Base-by-base conservation (phyloP, 768 basidiomycete genomes). In the Phaffia tasmanica region DNA sequence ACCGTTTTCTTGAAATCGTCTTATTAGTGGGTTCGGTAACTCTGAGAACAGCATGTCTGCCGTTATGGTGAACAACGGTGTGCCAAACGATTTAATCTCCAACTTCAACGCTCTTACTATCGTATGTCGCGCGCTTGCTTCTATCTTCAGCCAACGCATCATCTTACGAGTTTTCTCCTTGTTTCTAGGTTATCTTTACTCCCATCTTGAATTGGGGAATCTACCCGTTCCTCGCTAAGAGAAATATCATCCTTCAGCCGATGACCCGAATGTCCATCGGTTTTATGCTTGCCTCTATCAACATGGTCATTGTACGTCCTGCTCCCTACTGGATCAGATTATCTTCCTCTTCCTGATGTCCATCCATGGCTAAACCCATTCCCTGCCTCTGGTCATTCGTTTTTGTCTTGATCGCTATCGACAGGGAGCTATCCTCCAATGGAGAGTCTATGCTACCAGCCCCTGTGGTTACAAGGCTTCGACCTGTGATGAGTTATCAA, bases 351-450 rank as follows among this genome's bases (percentile, higher is more conserved):
- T 9, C 15, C 29, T 54, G 29, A 5, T 54, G 15, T 30, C 29
- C 15, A 5, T 5, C 15, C 29, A 15, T 42, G 11, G 11, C 35
- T 42, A 42, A 42, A 4, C 6, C 35, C 6, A 23, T 54, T 30
- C 15, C 30, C 67, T 46, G 29, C 48, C 21, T 67, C 50, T 16
- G 50, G 50, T 51, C 50, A 23, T 16, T 51, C 35, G 72, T 71
- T 2, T 73, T 71, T 59, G 21, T 68, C 14, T 67, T 72, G 57
- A 69, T 49, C 47, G 63, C 56, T 14, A 19, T 72, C 50, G 62
- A 57, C 32, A 73, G 72, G 70, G 64, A 11, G 75, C 75, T n/a
- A 70, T 77, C 58, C 67, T 77, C 16, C 76, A 77, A 57, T 75
- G 71, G 73, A 62, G 67, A 42, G 72, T 77, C 32, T 76, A 75